These are phyloP conservation scores for Extremus antarcticus DNA, from an alignment of 495 filamentous ascomycete species.

Conservation along the genomic window DNA sequence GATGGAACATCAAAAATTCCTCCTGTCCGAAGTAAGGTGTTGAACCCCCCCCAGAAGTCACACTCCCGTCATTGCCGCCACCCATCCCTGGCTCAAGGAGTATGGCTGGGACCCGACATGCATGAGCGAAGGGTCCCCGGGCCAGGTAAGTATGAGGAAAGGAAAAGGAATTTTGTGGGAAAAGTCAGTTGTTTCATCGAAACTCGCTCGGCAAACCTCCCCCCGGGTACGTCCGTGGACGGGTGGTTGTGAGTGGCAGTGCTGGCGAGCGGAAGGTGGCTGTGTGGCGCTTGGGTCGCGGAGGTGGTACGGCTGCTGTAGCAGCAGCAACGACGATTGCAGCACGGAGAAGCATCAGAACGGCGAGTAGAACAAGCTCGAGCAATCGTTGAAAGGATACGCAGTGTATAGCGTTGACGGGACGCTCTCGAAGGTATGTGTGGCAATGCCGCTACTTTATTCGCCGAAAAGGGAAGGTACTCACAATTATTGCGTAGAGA, in stretches of 20 bases:
- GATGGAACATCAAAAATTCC: not conserved
- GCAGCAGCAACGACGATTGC: not conserved
- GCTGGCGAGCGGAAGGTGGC: not conserved
- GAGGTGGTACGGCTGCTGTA: not conserved
- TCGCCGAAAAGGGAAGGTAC: no score
- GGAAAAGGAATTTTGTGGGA: not conserved
- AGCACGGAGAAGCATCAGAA: not conserved
- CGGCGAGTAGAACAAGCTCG: not conserved
- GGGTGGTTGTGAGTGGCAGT: no score
- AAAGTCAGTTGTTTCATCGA: not conserved
- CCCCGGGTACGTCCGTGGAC: no score
- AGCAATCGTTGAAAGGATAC: not conserved
- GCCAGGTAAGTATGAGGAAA: constrained; percentile 12
- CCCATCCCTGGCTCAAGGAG: no score
- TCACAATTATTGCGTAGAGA: no score
- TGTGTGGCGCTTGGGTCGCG: not conserved
- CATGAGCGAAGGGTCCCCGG: constrained; percentile 8
- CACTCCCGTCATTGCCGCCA: no score
- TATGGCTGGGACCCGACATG: constrained; percentile 1
- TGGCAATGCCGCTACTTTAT: not conserved
- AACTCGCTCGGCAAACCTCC: no score
- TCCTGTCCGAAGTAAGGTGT: no score
- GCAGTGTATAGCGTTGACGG: not conserved
- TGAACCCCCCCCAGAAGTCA: no score
- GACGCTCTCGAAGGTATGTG: not conserved